A percentile compares a stretch with the other conserved stretches of the same genome.
phyloP scores from a whole-genome alignment of 2,329 filamentous ascomycete species.

The Aspergillus ochraceoroseus region DNA sequence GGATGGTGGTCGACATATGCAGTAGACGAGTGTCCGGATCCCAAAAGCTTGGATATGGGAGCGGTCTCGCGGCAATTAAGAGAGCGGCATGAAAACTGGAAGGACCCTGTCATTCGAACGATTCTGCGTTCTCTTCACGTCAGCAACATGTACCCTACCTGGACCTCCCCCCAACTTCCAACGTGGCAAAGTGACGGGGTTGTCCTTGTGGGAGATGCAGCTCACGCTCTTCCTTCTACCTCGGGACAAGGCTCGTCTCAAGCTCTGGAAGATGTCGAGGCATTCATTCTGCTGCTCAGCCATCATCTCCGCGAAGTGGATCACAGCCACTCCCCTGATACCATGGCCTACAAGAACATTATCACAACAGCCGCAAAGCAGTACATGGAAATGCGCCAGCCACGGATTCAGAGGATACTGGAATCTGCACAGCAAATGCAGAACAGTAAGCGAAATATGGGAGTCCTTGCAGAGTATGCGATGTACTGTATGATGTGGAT shows the following conservation, averaged over 20 bases:
- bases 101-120: constrained; percentile 43
- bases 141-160: constrained; percentile 47
- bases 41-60: constrained; percentile 29
- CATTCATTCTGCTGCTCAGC: constrained; percentile 42
- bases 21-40: constrained; percentile 31
- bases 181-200: constrained; percentile 48
- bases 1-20: constrained; percentile 48
- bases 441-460: constrained; percentile 34
- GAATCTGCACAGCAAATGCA: constrained; percentile 33
- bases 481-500: constrained; percentile 40
- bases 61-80: constrained; percentile 36
- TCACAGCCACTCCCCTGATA: background rate
- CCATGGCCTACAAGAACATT: constrained; percentile 16
- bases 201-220: constrained; percentile 54
- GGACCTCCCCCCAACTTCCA: constrained; percentile 46
- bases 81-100: constrained; percentile 44
- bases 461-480: constrained; percentile 32
- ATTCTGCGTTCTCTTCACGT: constrained; percentile 40
- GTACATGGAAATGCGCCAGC: constrained; percentile 35
- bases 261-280: constrained; percentile 53
- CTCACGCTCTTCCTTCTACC: constrained; percentile 53
- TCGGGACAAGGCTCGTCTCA: constrained; percentile 54
- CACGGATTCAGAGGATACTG: constrained; percentile 33
- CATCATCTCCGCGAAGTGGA: constrained; percentile 26
- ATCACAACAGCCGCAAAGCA: constrained; percentile 29